Conservation (phyloP, 352 stramenopile genomes). For the Phytophthora pseudosyringae region DNA sequence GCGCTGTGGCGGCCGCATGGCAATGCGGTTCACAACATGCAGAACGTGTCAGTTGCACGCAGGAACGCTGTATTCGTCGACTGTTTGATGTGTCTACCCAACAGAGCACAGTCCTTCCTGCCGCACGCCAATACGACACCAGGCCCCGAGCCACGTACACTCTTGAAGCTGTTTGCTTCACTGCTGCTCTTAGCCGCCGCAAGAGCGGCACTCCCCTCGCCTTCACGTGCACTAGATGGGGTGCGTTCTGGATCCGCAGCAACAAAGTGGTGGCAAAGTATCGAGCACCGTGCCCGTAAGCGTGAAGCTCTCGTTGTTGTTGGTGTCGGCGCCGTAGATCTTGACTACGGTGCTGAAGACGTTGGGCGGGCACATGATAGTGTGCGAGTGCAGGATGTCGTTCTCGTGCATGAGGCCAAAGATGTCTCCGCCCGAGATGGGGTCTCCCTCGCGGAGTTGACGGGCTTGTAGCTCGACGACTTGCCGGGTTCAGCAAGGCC, state of each 20-base stretch:
- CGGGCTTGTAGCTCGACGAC: slow-evolving; percentile 95
- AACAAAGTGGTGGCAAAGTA: slow-evolving; percentile 18
- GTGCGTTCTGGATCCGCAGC: slow-evolving; percentile 29
- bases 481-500: slow-evolving; percentile 93
- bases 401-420: slow-evolving; percentile 99
- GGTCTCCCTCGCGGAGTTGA: slow-evolving; percentile 92
- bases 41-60: too few relatives aligned
- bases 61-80: too few relatives aligned
- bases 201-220: slow-evolving; percentile 11
- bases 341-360: slow-evolving; percentile 98
- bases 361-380: slow-evolving; percentile 99
- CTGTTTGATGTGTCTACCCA: too few relatives aligned
- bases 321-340: slow-evolving; percentile 96
- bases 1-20: too few relatives aligned
- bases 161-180: slow-evolving; percentile 30
- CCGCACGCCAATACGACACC: too few relatives aligned
- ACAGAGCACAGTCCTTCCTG: too few relatives aligned
- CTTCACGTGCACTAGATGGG: slow-evolving; percentile 18
- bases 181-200: slow-evolving; percentile 35
- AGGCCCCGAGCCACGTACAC: slow-evolving; percentile 31
- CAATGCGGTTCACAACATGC: too few relatives aligned
- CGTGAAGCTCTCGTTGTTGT: slow-evolving; percentile 97
- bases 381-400: slow-evolving; percentile 98
- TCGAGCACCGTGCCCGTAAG: slow-evolving; percentile 94
- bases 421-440: slow-evolving; percentile 98